These are phyloP conservation scores for Brettanomyces sp. DNA, from an alignment of 805 yeast genomes.

Conservation along the genomic window DNA sequence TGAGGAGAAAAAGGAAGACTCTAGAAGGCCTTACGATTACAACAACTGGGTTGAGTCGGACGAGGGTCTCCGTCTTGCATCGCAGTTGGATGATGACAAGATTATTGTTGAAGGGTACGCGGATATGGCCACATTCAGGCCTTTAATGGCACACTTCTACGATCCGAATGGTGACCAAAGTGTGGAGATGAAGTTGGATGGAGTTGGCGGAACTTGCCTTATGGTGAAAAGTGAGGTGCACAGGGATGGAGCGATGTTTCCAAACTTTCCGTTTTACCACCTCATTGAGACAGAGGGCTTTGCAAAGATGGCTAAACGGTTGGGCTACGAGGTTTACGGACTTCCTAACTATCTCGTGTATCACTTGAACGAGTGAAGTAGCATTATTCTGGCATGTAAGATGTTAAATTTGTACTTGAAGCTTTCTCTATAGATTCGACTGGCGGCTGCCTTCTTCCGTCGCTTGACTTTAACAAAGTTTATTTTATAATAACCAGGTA, in stretches of 20 bases:
- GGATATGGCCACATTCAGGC: slow-evolving; percentile 89
- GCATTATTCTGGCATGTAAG: not conserved
- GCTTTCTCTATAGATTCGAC: not conserved
- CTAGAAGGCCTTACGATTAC: slow-evolving; percentile 84
- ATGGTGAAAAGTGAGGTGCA: slow-evolving; percentile 96
- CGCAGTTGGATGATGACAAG: slow-evolving; percentile 71
- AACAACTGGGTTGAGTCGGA: slow-evolving; percentile 92
- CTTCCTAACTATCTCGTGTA: slow-evolving; percentile 90
- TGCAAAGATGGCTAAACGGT: slow-evolving; percentile 94
- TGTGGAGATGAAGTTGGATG: slow-evolving; percentile 80
- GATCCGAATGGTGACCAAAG: slow-evolving; percentile 52
- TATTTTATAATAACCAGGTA: too few relatives aligned
- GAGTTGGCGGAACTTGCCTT: slow-evolving; percentile 97
- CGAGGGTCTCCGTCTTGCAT: slow-evolving; percentile 69
- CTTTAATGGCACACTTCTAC: slow-evolving; percentile 85
- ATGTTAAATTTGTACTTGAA: not conserved
- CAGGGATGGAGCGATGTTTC: slow-evolving; percentile 99
- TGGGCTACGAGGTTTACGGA: slow-evolving; percentile 87
- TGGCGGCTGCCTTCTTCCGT: too few relatives aligned
- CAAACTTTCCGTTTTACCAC: slow-evolving; percentile 95
- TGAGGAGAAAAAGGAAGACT: slow-evolving; percentile 39
- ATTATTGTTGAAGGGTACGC: slow-evolving; percentile 91
- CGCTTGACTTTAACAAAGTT: too few relatives aligned
- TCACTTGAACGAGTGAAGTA: slow-evolving; percentile 67
- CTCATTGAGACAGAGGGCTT: slow-evolving; percentile 97